Conservation (phyloP, 2,329 filamentous ascomycete genomes). For the Cordyceps tenuipes region DNA sequence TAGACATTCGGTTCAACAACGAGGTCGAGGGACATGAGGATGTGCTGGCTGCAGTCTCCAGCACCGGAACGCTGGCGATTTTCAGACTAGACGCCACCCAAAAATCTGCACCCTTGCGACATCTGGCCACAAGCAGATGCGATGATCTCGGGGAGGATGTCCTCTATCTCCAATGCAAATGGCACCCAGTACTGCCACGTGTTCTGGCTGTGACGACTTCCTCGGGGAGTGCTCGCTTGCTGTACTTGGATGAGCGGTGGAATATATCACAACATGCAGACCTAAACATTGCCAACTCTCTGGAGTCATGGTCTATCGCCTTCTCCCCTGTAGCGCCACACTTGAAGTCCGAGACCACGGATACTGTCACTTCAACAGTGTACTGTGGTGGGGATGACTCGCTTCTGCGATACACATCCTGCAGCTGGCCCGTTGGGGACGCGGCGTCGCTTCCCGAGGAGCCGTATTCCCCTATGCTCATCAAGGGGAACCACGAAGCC, state of each 20-base stretch:
- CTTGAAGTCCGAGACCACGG: slow-evolving; percentile 9
- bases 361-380: slow-evolving; percentile 30
- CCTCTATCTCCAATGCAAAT: slow-evolving; percentile 65
- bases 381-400: slow-evolving; percentile 74
- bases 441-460: slow-evolving; percentile 12
- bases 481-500: slow-evolving; percentile 56
- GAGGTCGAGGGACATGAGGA: slow-evolving; percentile 30
- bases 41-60: slow-evolving; percentile 67
- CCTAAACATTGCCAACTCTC: slow-evolving; percentile 39
- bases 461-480: slow-evolving; percentile 20
- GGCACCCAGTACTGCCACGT: slow-evolving; percentile 51
- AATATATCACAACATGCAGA: slow-evolving; percentile 25
- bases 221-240: slow-evolving; percentile 52
- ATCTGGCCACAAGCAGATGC: slow-evolving; percentile 37
- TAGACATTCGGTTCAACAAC: slow-evolving; percentile 77
- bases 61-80: slow-evolving; percentile 61
- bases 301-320: slow-evolving; percentile 69
- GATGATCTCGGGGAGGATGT: slow-evolving; percentile 45
- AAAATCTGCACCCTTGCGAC: slow-evolving; percentile 26
- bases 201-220: slow-evolving; percentile 65
- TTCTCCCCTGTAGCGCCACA: slow-evolving; percentile 36
- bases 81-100: slow-evolving; percentile 44
- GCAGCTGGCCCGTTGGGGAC: slow-evolving; percentile 15
- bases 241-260: slow-evolving; percentile 39
- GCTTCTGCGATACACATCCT: slow-evolving; percentile 41